These are phyloP conservation scores for Lodderomyces pseudojiufengensis DNA, from an alignment of 1,139 yeast genomes.

Conservation along the genomic window DNA sequence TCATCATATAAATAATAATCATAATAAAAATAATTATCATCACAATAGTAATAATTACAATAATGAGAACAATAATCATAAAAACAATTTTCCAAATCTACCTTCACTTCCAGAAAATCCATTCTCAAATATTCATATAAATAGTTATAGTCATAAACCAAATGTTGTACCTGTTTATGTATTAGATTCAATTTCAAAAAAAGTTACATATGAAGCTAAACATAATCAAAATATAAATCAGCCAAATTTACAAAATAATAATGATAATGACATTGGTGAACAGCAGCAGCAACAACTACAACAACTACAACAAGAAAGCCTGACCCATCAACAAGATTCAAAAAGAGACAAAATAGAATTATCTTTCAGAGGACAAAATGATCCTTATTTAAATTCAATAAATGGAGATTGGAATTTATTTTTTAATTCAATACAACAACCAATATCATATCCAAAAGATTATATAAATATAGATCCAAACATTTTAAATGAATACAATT, in stretches of 20 bases:
- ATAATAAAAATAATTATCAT: no score
- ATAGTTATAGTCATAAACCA: slow-evolving; percentile 36
- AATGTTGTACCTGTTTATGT: slow-evolving; percentile 48
- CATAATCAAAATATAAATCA: no score
- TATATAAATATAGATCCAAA: slow-evolving; percentile 22
- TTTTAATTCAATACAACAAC: slow-evolving; percentile 33
- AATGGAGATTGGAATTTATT: slow-evolving; percentile 39
- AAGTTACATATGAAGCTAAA: slow-evolving; percentile 8
- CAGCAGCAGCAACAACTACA: not conserved
- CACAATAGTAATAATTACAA: no score
- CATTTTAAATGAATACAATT: slow-evolving; percentile 20
- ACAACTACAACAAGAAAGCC: not conserved
- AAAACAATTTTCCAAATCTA: slow-evolving; percentile 3
- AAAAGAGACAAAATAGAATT: slow-evolving; percentile 17
- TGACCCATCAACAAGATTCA: not conserved
- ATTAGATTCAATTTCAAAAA: slow-evolving; percentile 49
- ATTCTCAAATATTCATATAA: slow-evolving; percentile 26
- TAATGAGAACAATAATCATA: no score
- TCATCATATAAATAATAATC: no score
- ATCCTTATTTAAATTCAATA: slow-evolving; percentile 37
- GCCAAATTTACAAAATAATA: no score
- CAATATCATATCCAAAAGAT: slow-evolving; percentile 33
- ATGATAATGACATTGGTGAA: no score
- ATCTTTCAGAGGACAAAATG: slow-evolving; percentile 16
- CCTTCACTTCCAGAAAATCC: slow-evolving; percentile 17